These are phyloP conservation scores for Ploettnerulaceae sp. DNA, from an alignment of 2,329 filamentous ascomycete species.

Conservation along the genomic window DNA sequence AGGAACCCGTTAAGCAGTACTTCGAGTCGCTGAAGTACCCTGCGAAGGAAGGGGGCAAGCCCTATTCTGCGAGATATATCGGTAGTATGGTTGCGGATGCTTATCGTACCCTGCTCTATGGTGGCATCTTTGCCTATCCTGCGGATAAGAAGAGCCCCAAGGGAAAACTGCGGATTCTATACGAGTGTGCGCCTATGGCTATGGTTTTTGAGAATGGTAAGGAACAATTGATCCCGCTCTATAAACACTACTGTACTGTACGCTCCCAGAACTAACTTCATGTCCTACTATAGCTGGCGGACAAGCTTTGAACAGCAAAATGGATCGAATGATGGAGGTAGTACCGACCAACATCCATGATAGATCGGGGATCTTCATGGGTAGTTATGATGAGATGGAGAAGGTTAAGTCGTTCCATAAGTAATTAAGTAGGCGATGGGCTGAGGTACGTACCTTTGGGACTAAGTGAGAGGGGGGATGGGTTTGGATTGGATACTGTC, in stretches of 20 bases:
- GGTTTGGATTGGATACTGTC: too few relatives aligned
- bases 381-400: conserved; percentile 90
- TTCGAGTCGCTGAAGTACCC: conserved; percentile 85
- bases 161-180: conserved; percentile 94
- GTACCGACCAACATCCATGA: conserved; percentile 93
- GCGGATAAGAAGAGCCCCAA: conserved; percentile 98
- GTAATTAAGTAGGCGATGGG: conserved; percentile 19
- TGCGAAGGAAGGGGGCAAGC: conserved; percentile 65
- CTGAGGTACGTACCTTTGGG: too few relatives aligned
- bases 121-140: conserved; percentile 95
- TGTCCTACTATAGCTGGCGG: conserved; percentile 83
- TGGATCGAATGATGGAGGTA: conserved; percentile 85
- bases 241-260: too few relatives aligned
- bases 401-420: conserved; percentile 65
- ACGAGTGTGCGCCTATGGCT: conserved; percentile 98
- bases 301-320: conserved; percentile 84
- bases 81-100: conserved; percentile 98
- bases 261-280: conserved; percentile 12
- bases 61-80: conserved; percentile 93
- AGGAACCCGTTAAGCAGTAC: conserved; percentile 79
- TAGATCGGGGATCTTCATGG: conserved; percentile 91
- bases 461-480: neutral
- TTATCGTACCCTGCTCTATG: conserved; percentile 91
- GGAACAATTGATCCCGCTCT: conserved; percentile 32
- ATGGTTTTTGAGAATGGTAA: conserved; percentile 97